phyloP scores from a whole-genome alignment of 495 filamentous ascomycete species.

The Lineolata rhizophorae region DNA sequence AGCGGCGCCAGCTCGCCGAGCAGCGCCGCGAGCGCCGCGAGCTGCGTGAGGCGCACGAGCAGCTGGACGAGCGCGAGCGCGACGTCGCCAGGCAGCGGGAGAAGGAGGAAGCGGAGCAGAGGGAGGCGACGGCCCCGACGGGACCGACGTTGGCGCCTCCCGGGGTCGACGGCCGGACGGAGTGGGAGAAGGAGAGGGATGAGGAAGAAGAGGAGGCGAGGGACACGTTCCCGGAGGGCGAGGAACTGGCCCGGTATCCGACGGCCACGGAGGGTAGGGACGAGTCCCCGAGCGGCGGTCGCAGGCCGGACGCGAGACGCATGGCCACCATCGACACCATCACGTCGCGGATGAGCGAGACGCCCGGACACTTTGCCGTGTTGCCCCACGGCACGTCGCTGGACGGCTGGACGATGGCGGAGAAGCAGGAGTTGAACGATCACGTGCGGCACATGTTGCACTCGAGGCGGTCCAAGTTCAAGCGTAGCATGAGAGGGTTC shows the following conservation, averaged over 20 bases:
- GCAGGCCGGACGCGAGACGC: conserved; percentile 1
- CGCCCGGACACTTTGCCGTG: conserved; percentile 32
- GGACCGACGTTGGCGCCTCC: too few relatives aligned
- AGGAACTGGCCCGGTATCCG: too few relatives aligned
- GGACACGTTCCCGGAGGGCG: too few relatives aligned
- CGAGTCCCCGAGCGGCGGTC: background rate
- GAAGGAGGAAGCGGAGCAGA: too few relatives aligned
- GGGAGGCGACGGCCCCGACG: background rate
- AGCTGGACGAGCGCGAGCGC: too few relatives aligned
- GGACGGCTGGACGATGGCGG: conserved; percentile 46
- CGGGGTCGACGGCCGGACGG: too few relatives aligned
- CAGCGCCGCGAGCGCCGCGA: too few relatives aligned
- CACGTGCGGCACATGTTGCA: conserved; percentile 66
- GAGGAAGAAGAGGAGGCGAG: background rate
- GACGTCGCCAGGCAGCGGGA: too few relatives aligned
- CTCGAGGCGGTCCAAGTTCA: conserved; percentile 52
- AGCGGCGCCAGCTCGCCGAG: too few relatives aligned
- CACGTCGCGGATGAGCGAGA: conserved; percentile 18
- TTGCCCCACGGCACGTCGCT: conserved; percentile 41
- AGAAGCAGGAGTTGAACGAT: conserved; percentile 52
- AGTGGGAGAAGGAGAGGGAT: background rate
- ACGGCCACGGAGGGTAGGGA: too few relatives aligned
- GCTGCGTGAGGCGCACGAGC: background rate
- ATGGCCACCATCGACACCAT: conserved; percentile 11
- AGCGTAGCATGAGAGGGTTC: conserved; percentile 51